phyloP scores from a whole-genome alignment of 2,329 filamentous ascomycete genomes.

The Phaeosphaeria sp. region DNA sequence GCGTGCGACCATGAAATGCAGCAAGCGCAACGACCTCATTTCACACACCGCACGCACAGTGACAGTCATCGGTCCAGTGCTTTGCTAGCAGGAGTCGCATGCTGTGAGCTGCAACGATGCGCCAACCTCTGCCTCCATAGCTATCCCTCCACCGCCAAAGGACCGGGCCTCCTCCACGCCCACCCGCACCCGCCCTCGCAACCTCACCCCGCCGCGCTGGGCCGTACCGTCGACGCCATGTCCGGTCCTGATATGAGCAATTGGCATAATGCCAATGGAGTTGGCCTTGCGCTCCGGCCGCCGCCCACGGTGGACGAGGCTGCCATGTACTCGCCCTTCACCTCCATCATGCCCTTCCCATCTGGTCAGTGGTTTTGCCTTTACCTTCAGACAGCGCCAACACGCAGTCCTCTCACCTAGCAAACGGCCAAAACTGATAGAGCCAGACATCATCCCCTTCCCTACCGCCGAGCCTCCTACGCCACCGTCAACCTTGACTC shows the following conservation, averaged over 20 bases:
- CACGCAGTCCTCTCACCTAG: constrained; percentile 23
- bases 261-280: constrained; percentile 43
- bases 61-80: constrained; percentile 4
- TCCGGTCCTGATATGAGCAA: constrained; percentile 28
- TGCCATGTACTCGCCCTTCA: constrained; percentile 81
- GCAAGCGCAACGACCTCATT: not conserved
- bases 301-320: constrained; percentile 71
- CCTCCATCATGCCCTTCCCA: constrained; percentile 79
- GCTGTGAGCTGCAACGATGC: constrained; percentile 19
- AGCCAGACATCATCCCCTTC: constrained; percentile 54
- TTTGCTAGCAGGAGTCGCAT: constrained; percentile 8
- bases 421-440: constrained; percentile 20
- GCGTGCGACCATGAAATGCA: not conserved
- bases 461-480: constrained; percentile 51
- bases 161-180: constrained; percentile 1
- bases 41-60: not conserved
- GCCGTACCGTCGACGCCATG: constrained; percentile 24
- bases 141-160: constrained; percentile 2
- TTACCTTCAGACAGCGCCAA: constrained; percentile 19
- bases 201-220: not conserved
- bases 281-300: constrained; percentile 46
- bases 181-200: not conserved
- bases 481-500: constrained; percentile 43
- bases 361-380: constrained; percentile 62
- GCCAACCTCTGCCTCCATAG: constrained; percentile 18